Percentiles rank a stretch among this genome's conserved stretches.
These are phyloP conservation scores for Botrytis deweyae DNA, from an alignment of 2,329 filamentous ascomycete species.

Conservation along the genomic window DNA sequence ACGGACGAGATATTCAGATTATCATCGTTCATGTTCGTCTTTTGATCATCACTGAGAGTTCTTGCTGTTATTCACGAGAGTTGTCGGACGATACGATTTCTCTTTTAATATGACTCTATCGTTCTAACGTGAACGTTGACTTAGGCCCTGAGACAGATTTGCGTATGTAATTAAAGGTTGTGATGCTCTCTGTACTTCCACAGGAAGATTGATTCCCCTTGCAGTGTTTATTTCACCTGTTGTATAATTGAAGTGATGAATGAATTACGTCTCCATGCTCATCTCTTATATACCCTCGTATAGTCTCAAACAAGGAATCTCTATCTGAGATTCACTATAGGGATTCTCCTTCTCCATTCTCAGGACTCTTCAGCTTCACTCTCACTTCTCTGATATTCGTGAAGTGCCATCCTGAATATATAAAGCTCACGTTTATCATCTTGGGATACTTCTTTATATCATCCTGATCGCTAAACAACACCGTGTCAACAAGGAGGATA, in stretches of 20 bases:
- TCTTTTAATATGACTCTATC: too few relatives aligned
- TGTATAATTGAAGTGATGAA: neutral
- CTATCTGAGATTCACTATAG: neutral
- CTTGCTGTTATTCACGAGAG: too few relatives aligned
- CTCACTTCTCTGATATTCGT: neutral
- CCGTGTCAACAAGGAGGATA: too few relatives aligned
- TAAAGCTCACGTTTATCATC: neutral
- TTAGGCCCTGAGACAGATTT: fast-evolving
- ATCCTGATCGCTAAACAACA: too few relatives aligned
- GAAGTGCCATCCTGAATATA: neutral
- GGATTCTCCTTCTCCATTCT: too few relatives aligned
- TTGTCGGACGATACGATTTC: fast-evolving
- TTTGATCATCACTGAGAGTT: too few relatives aligned
- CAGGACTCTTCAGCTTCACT: neutral
- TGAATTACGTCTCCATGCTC: fast-evolving
- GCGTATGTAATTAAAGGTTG: neutral
- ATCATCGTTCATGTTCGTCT: too few relatives aligned
- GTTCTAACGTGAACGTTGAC: neutral
- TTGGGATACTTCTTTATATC: too few relatives aligned
- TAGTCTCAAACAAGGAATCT: fast-evolving
- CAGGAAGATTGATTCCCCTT: neutral
- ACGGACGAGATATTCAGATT: too few relatives aligned
- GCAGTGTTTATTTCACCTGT: too few relatives aligned
- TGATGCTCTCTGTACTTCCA: too few relatives aligned
- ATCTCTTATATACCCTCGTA: neutral